Conservation (phyloP, 257 asterid species). For the Nicotiana knightiana region DNA sequence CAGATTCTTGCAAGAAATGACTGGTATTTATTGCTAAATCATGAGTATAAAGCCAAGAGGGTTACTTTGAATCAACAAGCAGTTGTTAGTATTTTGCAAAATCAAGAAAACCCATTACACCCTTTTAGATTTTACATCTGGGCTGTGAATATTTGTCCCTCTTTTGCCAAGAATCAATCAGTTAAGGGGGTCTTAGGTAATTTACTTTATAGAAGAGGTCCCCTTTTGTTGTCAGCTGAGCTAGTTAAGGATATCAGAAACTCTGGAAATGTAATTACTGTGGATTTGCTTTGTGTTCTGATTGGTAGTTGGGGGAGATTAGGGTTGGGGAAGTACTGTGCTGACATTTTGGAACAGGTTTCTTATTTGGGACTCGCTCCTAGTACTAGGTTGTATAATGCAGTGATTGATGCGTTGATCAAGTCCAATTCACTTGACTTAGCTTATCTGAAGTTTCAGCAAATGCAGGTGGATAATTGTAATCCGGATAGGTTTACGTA, state of each 20-base stretch:
- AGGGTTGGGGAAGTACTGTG: constrained; percentile 78
- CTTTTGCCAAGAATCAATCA: constrained; percentile 46
- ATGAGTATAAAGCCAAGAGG: constrained; percentile 48
- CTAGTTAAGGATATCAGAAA: constrained; percentile 50
- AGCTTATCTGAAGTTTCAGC: constrained; percentile 95
- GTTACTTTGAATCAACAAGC: constrained; percentile 33
- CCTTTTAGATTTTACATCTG: constrained; percentile 68
- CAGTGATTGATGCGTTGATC: constrained; percentile 75
- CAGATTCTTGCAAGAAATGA: constrained; percentile 65
- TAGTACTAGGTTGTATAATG: constrained; percentile 80
- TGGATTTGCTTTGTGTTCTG: constrained; percentile 62
- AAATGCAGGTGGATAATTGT: constrained; percentile 84
- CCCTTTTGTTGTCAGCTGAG: constrained; percentile 67
- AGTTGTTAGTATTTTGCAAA: constrained; percentile 63
- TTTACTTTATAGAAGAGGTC: constrained; percentile 64
- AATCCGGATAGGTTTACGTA: constrained; percentile 76
- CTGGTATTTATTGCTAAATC: constrained; percentile 71
- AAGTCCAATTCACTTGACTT: constrained; percentile 83
- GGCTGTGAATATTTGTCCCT: constrained; percentile 38
- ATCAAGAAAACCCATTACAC: constrained; percentile 60
- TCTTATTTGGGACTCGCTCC: constrained; percentile 73
- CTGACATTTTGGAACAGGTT: constrained; percentile 76
- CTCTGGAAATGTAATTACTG: constrained; percentile 51
- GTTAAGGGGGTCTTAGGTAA: constrained; percentile 53
- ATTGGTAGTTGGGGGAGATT: constrained; percentile 91